Evolutionary conservation across 345 rosid species (phyloP), one percentile per base, ranked within the genome.

Genomic region (Gossypium herbaceum): DNA sequence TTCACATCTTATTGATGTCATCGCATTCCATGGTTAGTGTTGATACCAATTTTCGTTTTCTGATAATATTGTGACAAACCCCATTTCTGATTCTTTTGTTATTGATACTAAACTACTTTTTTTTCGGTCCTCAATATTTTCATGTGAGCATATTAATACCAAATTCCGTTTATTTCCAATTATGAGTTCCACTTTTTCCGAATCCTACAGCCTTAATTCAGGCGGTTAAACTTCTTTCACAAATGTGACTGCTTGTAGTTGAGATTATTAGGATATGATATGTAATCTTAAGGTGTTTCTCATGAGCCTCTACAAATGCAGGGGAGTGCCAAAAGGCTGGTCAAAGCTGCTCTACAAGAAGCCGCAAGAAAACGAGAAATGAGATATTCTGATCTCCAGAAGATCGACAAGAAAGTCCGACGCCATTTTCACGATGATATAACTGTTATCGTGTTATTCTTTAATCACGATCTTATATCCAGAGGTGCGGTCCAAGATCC

Each of bases 341-440:
- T 92, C 62, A 92, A 89, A 81, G 94, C 94, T 7, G 98, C 98
- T 13, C 87, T 92, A 17, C 93, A 87, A 15, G 98, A 89, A 88
- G 98, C 98, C 11, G 97, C 98, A 0, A 84, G 86, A 81, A 94
- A 89, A 79, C 78, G 98, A 50, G 94, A 94, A 75, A 88, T 89
- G 97, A 78, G 94, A 82, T 94, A 92, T 81, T 92, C 98, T 5
- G 97, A 92, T 86, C 88, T 92, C 22, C 81, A 84, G 71, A 94
- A 90, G 85, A 88, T 92, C 22, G 94, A 90, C 82, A 92, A 86
- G 90, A 87, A 87, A 80, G 98, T 94, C 47, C 92, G 97, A 43
- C 94, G 97, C 9, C 96, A 92, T 82, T 94, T 94, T 76, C 98
- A 94, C 7, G 98, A 94, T n/a, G 98, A 92, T 78, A 88, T 94